Percentiles rank a stretch among this genome's conserved stretches.
Conservation (phyloP, 352 stramenopile genomes). For the Phytophthora sp. region DNA sequence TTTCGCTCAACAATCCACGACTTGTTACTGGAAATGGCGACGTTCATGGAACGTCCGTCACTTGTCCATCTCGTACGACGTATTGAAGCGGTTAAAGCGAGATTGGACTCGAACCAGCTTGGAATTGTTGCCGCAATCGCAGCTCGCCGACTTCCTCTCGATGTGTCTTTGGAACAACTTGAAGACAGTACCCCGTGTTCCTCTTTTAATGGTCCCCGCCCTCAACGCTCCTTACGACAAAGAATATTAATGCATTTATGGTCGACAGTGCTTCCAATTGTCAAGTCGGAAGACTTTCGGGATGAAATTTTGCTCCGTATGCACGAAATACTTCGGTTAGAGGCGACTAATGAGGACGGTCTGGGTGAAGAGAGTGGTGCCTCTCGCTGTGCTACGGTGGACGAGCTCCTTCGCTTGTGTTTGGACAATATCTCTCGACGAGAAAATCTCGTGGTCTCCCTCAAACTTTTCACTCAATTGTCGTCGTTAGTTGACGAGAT, state of each 20-base stretch:
- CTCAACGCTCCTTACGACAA: constrained; percentile 33
- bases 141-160: constrained; percentile 22
- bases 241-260: constrained; percentile 55
- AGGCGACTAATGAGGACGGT: constrained; percentile 18
- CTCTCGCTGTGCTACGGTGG: constrained; percentile 18
- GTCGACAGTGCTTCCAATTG: constrained; percentile 28
- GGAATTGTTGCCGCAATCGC: constrained; percentile 43
- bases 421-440: constrained; percentile 36
- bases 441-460: constrained; percentile 24
- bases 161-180: not conserved
- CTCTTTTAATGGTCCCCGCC: too few species aligned
- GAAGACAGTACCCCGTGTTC: not conserved
- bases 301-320: constrained; percentile 46
- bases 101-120: constrained; percentile 43
- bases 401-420: constrained; percentile 32
- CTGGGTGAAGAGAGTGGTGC: not conserved
- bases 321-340: constrained; percentile 42
- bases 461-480: constrained; percentile 50
- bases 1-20: constrained; percentile 48
- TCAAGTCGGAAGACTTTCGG: constrained; percentile 27
- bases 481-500: constrained; percentile 36
- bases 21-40: constrained; percentile 62
- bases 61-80: constrained; percentile 41
- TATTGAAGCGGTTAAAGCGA: constrained; percentile 24
- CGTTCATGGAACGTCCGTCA: constrained; percentile 50